phyloP scores from a whole-genome alignment of 1,139 yeast genomes.

The Diutina rugosa region DNA sequence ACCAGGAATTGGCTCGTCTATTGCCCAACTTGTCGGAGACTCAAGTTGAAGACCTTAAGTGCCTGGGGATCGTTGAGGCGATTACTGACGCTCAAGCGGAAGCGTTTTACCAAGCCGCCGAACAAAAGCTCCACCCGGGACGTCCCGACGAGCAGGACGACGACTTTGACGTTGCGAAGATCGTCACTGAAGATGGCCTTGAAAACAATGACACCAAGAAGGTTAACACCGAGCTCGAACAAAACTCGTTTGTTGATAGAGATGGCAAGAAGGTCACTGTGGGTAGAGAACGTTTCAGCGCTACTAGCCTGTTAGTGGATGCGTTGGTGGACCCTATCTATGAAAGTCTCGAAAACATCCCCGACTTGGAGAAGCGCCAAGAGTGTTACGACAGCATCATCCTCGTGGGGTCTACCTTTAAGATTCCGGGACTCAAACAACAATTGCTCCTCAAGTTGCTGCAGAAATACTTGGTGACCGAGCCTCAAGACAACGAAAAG shows the following conservation, averaged over 20 bases:
- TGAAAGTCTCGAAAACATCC: slow-evolving; percentile 37
- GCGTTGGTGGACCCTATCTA: slow-evolving; percentile 43
- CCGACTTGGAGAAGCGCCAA: slow-evolving; percentile 62
- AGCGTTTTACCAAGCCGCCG: slow-evolving; percentile 47
- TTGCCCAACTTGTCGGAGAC: slow-evolving; percentile 44
- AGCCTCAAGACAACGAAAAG: slow-evolving; percentile 13
- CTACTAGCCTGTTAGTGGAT: slow-evolving; percentile 46
- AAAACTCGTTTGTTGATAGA: slow-evolving; percentile 51
- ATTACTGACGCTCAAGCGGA: slow-evolving; percentile 39
- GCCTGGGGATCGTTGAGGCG: slow-evolving; percentile 67
- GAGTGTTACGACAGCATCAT: slow-evolving; percentile 81
- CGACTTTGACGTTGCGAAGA: slow-evolving; percentile 77
- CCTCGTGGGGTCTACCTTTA: slow-evolving; percentile 63
- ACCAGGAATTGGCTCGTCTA: slow-evolving; percentile 32
- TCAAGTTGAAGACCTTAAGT: slow-evolving; percentile 68
- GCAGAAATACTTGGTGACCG: slow-evolving; percentile 40
- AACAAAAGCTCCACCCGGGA: slow-evolving; percentile 19
- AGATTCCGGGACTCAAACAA: slow-evolving; percentile 66
- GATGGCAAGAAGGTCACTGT: slow-evolving; percentile 43
- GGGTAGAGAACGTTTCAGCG: slow-evolving; percentile 84
- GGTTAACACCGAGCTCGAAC: slow-evolving; percentile 49
- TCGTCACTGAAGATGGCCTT: slow-evolving; percentile 64
- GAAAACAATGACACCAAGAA: slow-evolving; percentile 17
- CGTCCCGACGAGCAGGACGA: slow-evolving; percentile 47
- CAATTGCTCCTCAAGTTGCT: slow-evolving; percentile 49